Conservation (phyloP, 108 stramenopile genomes). For the Nitzschia sp. region DNA sequence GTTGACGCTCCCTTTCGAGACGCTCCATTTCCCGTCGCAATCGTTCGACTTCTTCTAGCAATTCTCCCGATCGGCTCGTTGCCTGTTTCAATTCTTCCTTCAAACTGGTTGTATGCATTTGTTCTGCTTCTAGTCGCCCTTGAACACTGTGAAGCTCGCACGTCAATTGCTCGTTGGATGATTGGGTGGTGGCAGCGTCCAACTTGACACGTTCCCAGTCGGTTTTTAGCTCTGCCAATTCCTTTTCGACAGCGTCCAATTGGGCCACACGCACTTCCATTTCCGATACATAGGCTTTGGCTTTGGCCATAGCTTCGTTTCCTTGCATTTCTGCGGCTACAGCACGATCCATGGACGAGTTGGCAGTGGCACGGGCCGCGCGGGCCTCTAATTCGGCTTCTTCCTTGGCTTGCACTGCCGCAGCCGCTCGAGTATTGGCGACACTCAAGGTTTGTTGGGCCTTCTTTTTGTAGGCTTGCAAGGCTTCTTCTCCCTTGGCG, state of each 20-base stretch:
- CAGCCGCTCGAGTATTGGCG: conserved; percentile 73
- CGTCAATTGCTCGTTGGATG: conserved; percentile 24
- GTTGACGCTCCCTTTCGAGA: conserved; percentile 32
- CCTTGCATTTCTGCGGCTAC: conserved; percentile 56
- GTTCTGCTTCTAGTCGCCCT: conserved; percentile 32
- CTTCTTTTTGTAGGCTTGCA: conserved; percentile 82
- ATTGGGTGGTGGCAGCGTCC: conserved; percentile 14
- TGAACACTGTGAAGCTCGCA: conserved; percentile 31
- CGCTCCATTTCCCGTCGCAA: conserved; percentile 33
- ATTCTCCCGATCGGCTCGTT: conserved; percentile 26
- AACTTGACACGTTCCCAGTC: conserved; percentile 35
- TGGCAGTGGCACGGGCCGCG: conserved; percentile 65
- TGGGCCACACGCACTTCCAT: conserved; percentile 40
- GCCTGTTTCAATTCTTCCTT: conserved; percentile 6
- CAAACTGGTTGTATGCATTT: conserved; percentile 27
- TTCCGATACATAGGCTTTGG: conserved; percentile 41
- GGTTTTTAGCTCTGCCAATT: conserved; percentile 24
- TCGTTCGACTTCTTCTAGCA: conserved; percentile 45
- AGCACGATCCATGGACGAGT: conserved; percentile 67
- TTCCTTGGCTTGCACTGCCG: conserved; percentile 80
- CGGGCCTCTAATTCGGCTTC: conserved; percentile 84
- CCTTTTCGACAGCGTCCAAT: conserved; percentile 36
- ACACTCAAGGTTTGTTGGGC: conserved; percentile 74
- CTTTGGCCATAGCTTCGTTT: conserved; percentile 55
- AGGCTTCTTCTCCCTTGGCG: conserved; percentile 62